Percentiles rank a stretch among this genome's conserved stretches.
These are phyloP conservation scores for Knufia fluminis DNA, from an alignment of 2,329 filamentous ascomycete species.

Conservation along the genomic window DNA sequence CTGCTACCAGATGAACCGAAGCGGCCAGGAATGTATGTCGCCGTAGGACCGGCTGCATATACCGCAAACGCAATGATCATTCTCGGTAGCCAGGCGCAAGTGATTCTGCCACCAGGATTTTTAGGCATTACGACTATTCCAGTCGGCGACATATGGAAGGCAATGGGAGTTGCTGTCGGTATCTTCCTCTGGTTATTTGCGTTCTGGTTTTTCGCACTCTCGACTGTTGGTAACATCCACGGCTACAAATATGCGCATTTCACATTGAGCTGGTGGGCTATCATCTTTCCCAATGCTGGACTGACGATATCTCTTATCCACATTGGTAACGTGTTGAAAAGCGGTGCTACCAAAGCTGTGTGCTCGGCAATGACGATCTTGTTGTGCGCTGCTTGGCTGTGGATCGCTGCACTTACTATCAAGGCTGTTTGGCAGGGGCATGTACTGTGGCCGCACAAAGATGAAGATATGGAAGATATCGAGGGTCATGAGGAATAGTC, in stretches of 20 bases:
- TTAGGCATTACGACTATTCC: constrained; percentile 10
- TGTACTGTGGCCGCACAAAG: constrained; percentile 47
- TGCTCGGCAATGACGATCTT: constrained; percentile 48
- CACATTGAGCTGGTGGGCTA: constrained; percentile 51
- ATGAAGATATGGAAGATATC: constrained; percentile 5
- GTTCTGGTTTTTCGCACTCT: constrained; percentile 13
- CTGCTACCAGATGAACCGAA: constrained; percentile 2
- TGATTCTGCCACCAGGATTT: constrained; percentile 7
- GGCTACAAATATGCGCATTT: constrained; percentile 25
- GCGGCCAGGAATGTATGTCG: constrained; percentile 13
- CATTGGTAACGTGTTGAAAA: constrained; percentile 44
- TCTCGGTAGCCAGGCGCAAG: constrained; percentile 6
- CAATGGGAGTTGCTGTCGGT: not conserved
- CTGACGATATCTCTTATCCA: constrained; percentile 51
- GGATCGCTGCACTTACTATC: constrained; percentile 41
- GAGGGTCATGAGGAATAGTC: constrained; percentile 16
- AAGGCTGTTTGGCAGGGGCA: constrained; percentile 42
- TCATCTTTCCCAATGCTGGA: constrained; percentile 57
- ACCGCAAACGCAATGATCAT: constrained; percentile 8
- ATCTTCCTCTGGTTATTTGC: constrained; percentile 14
- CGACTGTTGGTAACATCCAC: not conserved
- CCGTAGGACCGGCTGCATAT: constrained; percentile 12
- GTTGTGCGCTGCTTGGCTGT: constrained; percentile 48
- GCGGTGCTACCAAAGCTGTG: constrained; percentile 43
- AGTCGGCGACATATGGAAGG: constrained; percentile 8